Base-by-base conservation (phyloP, 129 eudicot genomes). In the Centrapalus pauciflorus region DNA sequence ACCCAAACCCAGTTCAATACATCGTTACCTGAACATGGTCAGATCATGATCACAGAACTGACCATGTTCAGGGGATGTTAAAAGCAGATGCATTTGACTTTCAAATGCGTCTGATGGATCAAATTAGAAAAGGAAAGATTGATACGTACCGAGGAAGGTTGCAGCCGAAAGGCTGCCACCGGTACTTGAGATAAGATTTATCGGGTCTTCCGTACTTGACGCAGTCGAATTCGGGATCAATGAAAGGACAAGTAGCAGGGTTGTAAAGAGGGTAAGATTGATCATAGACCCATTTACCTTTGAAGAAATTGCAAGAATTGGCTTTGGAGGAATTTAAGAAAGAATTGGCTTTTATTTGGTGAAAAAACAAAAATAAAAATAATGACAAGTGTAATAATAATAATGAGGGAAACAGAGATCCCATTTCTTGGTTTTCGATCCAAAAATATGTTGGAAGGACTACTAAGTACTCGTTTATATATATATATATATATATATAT, bases 211-310 rank as follows among this genome's bases (percentile, higher is more conserved):
- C 81, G 73, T 79, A 83, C 74, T 82, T 78, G 32, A 72, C 51
- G 25, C 95, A 90, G 54, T 87, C 73, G 76, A 90, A 90, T 60
- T 87, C 83, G 0, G 82, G 79, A 46, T 87, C 89, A 8, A 90
- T 76, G 55, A 90, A 87, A 32, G 95, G 97, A 50, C 97, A 90
- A 1, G 71, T 62, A 20, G 85, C 49, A 43, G 74, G 83, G 60
- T 90, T 85, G 67, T 90, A 90, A 40, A 90, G 89, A 56, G 97
- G 95, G 72, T 90, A 84, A 11, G 97, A 84, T 43, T 78, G 66
- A 73, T 90, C 97, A 12, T 72, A 84, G 6, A 90, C 89, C 97
- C 97, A 90, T 77, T 80, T 84, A 37, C 95, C 97, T 67, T 60
- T 70, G 81, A 76, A 90, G 13, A 80, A 23, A 59, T 87, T 85